phyloP scores from a whole-genome alignment of 2,329 filamentous ascomycete species.

The Aspergillus sp. region DNA sequence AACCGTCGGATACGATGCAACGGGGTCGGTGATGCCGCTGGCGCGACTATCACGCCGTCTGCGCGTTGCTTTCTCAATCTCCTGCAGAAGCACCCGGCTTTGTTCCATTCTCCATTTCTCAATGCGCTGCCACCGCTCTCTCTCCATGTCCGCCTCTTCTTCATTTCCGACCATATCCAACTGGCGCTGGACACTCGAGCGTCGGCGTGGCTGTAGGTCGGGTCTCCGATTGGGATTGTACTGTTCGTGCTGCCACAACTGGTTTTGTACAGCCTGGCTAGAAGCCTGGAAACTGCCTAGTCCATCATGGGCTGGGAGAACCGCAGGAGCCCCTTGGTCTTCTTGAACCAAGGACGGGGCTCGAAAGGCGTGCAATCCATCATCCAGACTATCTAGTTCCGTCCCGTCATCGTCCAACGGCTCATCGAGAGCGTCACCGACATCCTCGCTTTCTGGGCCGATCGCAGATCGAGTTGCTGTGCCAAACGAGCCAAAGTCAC shows the following conservation, averaged over 20 bases:
- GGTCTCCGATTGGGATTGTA: constrained; percentile 71
- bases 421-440: constrained; percentile 58
- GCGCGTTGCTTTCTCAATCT: constrained; percentile 83
- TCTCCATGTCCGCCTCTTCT: constrained; percentile 60
- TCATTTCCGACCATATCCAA: constrained; percentile 60
- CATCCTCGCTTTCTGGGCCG: constrained; percentile 18
- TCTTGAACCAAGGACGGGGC: constrained; percentile 55
- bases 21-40: constrained; percentile 24
- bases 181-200: constrained; percentile 60
- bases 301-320: constrained; percentile 91
- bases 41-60: constrained; percentile 53
- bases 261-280: constrained; percentile 69
- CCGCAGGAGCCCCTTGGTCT: constrained; percentile 62
- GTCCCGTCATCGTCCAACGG: constrained; percentile 56
- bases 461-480: constrained; percentile 63
- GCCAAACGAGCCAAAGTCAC: constrained; percentile 77
- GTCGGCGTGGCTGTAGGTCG: constrained; percentile 49
- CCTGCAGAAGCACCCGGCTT: constrained; percentile 78
- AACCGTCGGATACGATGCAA: constrained; percentile 19
- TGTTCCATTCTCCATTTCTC: constrained; percentile 92
- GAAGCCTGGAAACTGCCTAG: constrained; percentile 78
- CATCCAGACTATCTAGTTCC: constrained; percentile 90
- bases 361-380: constrained; percentile 85
- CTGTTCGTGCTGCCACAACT: constrained; percentile 84
- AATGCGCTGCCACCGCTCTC: constrained; percentile 78